Base-by-base conservation (phyloP, 306 rosid species). In the Gastrolobium villosum region DNA sequence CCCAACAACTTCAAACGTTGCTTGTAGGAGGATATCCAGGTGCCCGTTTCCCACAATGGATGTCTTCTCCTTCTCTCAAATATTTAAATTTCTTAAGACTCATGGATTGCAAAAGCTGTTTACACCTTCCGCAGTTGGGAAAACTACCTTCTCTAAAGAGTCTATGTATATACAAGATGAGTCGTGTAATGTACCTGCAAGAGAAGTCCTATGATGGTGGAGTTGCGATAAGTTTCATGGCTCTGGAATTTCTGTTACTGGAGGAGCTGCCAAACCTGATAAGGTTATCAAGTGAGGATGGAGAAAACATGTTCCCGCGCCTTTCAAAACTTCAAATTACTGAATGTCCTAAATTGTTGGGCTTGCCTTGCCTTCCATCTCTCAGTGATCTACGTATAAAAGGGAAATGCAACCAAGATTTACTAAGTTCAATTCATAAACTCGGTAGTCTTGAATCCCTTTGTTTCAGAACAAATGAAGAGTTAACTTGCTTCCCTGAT, bases 321-420 rank as follows among this genome's bases (percentile, higher is more conserved):
- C 83, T 83, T 65, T 83, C 66, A 2, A 1, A 0, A 4, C 30
- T 83, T 31, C 0, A 36, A 6, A 65, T 83, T 6, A 7, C 7
- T 30, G 49, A 31, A 10, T 77, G 79, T 14, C 79, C 86, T 10
- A 53, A 66, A 10, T 50, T 83, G 55, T 50, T 31, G 31, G 30
- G 15, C 2, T 39, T 83, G 59, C 86, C 86, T 9, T 15, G 60
- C 56, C 65, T 76, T 76, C 80, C 80, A 40, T 76, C 73, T 76
- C 50, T 76, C 54, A 52, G 3, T 1, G 0, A 39, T 39, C 48
- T 65, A 8, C 0, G 13, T 0, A 39, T 76, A 64, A 2, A 5
- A 7, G 65, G 26, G 37, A 39, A 50, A 13, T 64, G 73, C 65
- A 76, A 8, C 73, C 34, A 44, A 54, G 52, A 26, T 20, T 65